phyloP scores from a whole-genome alignment of 768 basidiomycete species.

The Tephrocybe sp. region DNA sequence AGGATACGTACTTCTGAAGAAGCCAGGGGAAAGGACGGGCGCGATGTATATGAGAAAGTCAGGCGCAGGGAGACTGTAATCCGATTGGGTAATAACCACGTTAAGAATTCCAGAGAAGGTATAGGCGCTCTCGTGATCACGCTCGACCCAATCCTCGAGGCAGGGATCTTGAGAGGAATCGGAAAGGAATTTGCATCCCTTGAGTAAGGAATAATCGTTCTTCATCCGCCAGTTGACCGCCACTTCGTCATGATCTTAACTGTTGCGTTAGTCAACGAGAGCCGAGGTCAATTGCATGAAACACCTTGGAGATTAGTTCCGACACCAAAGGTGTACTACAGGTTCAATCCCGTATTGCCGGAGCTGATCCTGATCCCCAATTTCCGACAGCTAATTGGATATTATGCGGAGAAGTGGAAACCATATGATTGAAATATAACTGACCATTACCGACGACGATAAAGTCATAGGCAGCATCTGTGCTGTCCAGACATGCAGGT shows the following conservation, averaged over 20 bases:
- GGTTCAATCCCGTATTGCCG: slow-evolving; percentile 21
- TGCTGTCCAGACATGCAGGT: too few species aligned
- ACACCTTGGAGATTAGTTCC: slow-evolving; percentile 33
- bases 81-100: slow-evolving; percentile 22
- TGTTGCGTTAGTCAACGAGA: neutral
- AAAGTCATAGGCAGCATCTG: too few species aligned
- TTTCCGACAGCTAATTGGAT: slow-evolving; percentile 25
- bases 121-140: slow-evolving; percentile 23
- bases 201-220: slow-evolving; percentile 23
- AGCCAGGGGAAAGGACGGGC: slow-evolving; percentile 21
- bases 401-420: too few species aligned
- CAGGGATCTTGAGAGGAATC: slow-evolving; percentile 25
- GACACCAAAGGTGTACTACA: slow-evolving; percentile 28
- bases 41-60: slow-evolving; percentile 25
- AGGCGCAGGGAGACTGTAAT: slow-evolving; percentile 18
- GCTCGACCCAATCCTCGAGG: slow-evolving; percentile 22
- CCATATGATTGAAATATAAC: too few species aligned
- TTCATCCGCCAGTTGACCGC: slow-evolving; percentile 26
- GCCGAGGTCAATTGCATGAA: neutral
- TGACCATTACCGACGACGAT: too few species aligned
- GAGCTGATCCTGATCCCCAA: slow-evolving; percentile 26
- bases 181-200: slow-evolving; percentile 24
- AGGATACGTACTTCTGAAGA: neutral
- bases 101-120: slow-evolving; percentile 23
- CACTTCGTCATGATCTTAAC: slow-evolving; percentile 30